These are phyloP conservation scores for Cladosporium velox DNA, from an alignment of 2,329 filamentous ascomycete species.

Conservation along the genomic window DNA sequence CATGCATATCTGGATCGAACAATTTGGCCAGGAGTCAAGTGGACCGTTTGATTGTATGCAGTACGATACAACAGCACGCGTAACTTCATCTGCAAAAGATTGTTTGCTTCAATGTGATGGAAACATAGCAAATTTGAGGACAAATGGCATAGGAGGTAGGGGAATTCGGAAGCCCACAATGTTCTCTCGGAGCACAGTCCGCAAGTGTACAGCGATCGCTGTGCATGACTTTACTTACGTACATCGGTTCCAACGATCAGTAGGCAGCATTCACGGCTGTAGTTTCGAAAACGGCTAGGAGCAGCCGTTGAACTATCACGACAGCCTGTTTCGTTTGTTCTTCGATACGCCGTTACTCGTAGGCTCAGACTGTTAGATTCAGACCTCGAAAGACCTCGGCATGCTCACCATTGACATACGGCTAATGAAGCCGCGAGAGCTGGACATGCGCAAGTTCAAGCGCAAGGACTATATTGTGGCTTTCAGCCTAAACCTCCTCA, in stretches of 20 bases:
- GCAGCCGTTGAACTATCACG: neutral
- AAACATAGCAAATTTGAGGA: neutral
- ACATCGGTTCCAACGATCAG: neutral
- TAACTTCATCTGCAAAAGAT: neutral
- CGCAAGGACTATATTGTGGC: neutral
- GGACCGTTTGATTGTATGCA: neutral
- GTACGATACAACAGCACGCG: neutral
- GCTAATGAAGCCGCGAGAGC: neutral
- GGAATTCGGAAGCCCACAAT: neutral
- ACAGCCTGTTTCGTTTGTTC: neutral
- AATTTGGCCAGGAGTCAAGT: slow-evolving; percentile 25
- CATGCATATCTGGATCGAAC: slow-evolving; percentile 11
- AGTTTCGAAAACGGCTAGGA: neutral
- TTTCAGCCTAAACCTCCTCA: neutral
- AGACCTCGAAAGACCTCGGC: neutral
- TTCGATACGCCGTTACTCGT: neutral
- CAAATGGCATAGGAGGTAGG: neutral
- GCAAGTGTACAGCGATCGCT: neutral
- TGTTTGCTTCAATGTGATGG: neutral
- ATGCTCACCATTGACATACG: neutral
- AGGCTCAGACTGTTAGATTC: neutral
- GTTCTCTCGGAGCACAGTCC: neutral
- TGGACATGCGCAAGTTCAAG: neutral
- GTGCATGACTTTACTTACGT: neutral
- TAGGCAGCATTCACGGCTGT: neutral